Evolutionary conservation across 1,284 basidiomycete genomes (phyloP).

Genomic region (Rhodotorula sp.): DNA sequence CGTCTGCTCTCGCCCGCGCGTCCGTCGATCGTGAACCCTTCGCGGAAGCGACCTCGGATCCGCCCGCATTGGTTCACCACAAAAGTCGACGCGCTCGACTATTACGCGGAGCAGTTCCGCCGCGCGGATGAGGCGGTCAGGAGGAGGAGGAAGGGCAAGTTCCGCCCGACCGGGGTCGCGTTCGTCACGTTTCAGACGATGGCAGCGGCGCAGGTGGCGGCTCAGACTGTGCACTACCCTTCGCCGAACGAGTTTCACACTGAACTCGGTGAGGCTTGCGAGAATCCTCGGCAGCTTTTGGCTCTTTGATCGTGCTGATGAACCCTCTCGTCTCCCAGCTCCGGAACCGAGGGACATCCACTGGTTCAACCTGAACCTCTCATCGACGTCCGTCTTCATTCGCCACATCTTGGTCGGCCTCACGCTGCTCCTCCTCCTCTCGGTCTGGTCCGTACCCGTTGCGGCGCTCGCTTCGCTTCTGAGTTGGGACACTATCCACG

Average conservation of each 20-base stretch:
- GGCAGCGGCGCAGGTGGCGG: conserved; percentile 86
- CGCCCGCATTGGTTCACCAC: conserved; percentile 64
- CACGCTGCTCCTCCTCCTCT: conserved; percentile 47
- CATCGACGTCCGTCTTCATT: conserved; percentile 59
- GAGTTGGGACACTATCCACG: conserved; percentile 87
- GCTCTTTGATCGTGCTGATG: too few relatives aligned
- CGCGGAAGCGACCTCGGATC: conserved; percentile 66
- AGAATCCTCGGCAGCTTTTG: neutral
- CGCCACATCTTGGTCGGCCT: conserved; percentile 67
- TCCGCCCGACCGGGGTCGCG: conserved; percentile 74
- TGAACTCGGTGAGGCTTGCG: conserved; percentile 50
- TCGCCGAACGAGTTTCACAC: conserved; percentile 66
- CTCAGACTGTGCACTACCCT: conserved; percentile 77
- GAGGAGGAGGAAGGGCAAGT: conserved; percentile 64
- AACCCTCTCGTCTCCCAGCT: conserved; percentile 52
- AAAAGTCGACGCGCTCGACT: conserved; percentile 80
- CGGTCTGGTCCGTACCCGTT: conserved; percentile 72
- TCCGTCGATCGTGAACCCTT: conserved; percentile 64
- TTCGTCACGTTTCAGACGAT: conserved; percentile 98
- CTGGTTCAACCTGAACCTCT: conserved; percentile 81
- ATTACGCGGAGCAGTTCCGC: conserved; percentile 71
- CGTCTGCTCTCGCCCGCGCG: conserved; percentile 13
- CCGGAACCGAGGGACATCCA: conserved; percentile 95
- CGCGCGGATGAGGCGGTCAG: conserved; percentile 72
- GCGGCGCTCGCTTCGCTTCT: conserved; percentile 78